These are phyloP conservation scores for Cardiospermum halicacabum DNA, from an alignment of 345 rosid species.

Conservation along the genomic window DNA sequence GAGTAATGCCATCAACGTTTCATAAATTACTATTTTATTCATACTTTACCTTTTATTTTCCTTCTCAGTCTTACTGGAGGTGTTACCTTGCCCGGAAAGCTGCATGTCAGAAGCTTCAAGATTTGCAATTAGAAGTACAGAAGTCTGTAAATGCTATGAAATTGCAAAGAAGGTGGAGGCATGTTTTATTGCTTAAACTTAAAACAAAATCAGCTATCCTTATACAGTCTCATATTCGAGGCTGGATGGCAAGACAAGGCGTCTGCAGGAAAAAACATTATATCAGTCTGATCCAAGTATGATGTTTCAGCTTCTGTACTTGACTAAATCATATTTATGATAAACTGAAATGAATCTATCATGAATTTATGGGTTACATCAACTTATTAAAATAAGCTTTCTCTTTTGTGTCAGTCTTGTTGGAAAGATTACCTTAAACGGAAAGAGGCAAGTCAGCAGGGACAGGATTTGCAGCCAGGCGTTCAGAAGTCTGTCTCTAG, in stretches of 20 bases:
- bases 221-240: slow-evolving; percentile 58
- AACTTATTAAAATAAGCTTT: slow-evolving; percentile 9
- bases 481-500: slow-evolving; percentile 62
- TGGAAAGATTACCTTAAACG: slow-evolving; percentile 80
- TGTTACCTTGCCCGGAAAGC: no score
- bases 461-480: slow-evolving; percentile 51
- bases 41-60: no score
- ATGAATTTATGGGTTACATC: neutral
- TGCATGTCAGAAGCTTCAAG: no score
- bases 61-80: no score
- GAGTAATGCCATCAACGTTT: no score
- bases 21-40: no score
- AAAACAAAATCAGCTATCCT: slow-evolving; percentile 44
- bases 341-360: neutral
- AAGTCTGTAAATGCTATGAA: no score
- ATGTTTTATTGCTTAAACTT: slow-evolving; percentile 33
- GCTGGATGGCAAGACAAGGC: slow-evolving; percentile 52
- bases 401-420: slow-evolving; percentile 41
- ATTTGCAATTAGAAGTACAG: no score
- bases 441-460: slow-evolving; percentile 53
- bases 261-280: slow-evolving; percentile 36
- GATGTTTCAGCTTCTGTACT: slow-evolving; percentile 13
- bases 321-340: neutral
- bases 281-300: slow-evolving; percentile 67
- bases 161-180: slow-evolving; percentile 91